A percentile compares a stretch with the other conserved stretches of the same genome.
phyloP scores from a whole-genome alignment of 108 stramenopile genomes.

The Cyclostephanos tholiformis region DNA sequence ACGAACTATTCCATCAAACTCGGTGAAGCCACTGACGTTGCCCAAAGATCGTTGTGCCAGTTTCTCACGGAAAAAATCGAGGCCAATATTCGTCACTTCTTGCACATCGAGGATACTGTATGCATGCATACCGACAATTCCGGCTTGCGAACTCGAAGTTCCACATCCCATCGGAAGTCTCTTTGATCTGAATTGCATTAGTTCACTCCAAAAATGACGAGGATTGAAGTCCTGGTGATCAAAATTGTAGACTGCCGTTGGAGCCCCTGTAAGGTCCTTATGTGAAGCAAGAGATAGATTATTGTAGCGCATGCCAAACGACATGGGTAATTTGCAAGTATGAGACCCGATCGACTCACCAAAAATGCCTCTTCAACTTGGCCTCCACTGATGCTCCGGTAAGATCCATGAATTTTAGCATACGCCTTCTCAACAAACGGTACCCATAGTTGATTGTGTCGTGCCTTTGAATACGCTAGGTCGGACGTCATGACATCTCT shows the following conservation, averaged over 20 bases:
- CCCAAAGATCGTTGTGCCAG: constrained; percentile 44
- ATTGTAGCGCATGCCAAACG: background rate
- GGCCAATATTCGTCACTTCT: constrained; percentile 68
- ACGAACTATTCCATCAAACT: constrained; percentile 74
- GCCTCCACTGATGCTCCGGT: constrained; percentile 77
- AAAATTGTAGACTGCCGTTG: constrained; percentile 65
- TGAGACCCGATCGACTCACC: background rate
- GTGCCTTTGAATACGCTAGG: constrained; percentile 71
- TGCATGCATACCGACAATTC: constrained; percentile 91
- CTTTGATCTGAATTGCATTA: constrained; percentile 57
- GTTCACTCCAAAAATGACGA: constrained; percentile 60
- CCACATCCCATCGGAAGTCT: constrained; percentile 81
- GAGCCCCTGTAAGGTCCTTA: constrained; percentile 82
- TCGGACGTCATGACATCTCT: constrained; percentile 42
- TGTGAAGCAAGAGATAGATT: background rate
- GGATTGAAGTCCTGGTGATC: constrained; percentile 56
- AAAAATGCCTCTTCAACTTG: constrained; percentile 84
- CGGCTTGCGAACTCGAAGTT: constrained; percentile 60
- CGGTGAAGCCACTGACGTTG: constrained; percentile 65
- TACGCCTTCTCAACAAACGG: constrained; percentile 97
- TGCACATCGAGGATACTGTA: constrained; percentile 91
- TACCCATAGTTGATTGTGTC: constrained; percentile 90
- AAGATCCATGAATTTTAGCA: constrained; percentile 90
- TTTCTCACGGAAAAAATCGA: constrained; percentile 66
- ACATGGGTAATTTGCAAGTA: background rate